Conservation (phyloP, 352 stramenopile species). For the Globisporangium perplexum region DNA sequence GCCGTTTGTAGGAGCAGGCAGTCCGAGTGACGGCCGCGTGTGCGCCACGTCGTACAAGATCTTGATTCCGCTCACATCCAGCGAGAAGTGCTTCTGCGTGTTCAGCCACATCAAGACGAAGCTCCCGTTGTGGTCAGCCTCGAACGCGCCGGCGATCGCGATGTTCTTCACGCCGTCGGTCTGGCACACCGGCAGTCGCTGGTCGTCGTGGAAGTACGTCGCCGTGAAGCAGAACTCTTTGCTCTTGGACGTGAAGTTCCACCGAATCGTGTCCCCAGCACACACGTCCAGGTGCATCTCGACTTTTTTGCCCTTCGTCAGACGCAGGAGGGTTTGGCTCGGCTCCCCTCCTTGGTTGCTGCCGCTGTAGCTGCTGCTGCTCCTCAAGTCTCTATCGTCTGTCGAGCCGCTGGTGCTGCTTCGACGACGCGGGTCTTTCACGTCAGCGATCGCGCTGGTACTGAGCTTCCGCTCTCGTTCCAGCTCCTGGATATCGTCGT, state of each 20-base stretch:
- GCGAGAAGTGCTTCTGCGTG: slow-evolving; percentile 54
- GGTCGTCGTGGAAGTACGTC: slow-evolving; percentile 56
- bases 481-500: slow-evolving; percentile 14
- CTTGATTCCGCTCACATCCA: slow-evolving; percentile 58
- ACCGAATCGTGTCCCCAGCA: slow-evolving; percentile 52
- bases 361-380: background rate
- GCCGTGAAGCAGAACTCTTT: slow-evolving; percentile 58
- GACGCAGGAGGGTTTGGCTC: slow-evolving; percentile 18
- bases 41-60: slow-evolving; percentile 55
- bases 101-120: slow-evolving; percentile 77
- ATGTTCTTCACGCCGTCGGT: slow-evolving; percentile 67
- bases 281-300: slow-evolving; percentile 82
- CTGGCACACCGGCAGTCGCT: slow-evolving; percentile 37
- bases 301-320: slow-evolving; percentile 58
- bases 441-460: slow-evolving; percentile 1
- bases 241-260: slow-evolving; percentile 53
- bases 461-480: slow-evolving; percentile 5
- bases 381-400: background rate
- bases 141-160: slow-evolving; percentile 38
- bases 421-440: slow-evolving; percentile 2
- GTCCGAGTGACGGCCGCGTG: slow-evolving; percentile 21
- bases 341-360: slow-evolving; percentile 2
- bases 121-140: slow-evolving; percentile 50
- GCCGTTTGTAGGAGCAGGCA: slow-evolving; percentile 6
- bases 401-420: background rate